Evolutionary conservation across 2,329 filamentous ascomycete species (phyloP), one percentile per base, ranked within the genome.

Genomic region (Diaporthe eres): DNA sequence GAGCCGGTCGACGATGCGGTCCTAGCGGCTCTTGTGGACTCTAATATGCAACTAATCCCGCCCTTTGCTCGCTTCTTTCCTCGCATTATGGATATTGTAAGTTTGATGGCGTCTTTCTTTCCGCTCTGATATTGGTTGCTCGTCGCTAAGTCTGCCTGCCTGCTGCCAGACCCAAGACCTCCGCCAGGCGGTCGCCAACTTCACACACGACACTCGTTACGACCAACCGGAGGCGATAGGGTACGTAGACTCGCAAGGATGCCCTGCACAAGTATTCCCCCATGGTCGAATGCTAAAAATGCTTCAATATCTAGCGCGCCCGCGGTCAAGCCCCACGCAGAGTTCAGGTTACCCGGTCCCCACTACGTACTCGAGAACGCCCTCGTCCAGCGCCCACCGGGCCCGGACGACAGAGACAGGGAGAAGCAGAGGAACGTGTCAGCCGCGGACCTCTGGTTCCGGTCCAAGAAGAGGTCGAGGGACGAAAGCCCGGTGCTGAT

Each of bases 31-130:
- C 78, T 85, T 28, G 82, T 86, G 42, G 78, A 82, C 58, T 81
- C 80, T 19, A 81, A 85, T 9, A 78, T 86, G 74, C 80, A 78
- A 47, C 79, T 85, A 10, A 82, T 82, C 19, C 80, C 83, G 53
- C 82, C 83, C 2, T 83, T 84, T 80, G 80, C 78, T 17, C 61
- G 51, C 9, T 72, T 79, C 13, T 78, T 80, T n/a, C 79, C 79
- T 22, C 72, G 75, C 1, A 75, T 78, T 19, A 74, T 71, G 39
- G 75, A 78, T 15, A 74, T 74, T 6, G 74, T 79, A 72, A 47
- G 79, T 77, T 44, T 44, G 42, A 60, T 8, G 12, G 58, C 34
- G 10, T 6, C 15, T 12, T 25, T 37, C 17, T 25, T 34, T 37
- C 9, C n/a, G 51, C 17, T 49, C 28, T 42, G 71, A 60, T 47